These are phyloP conservation scores for Artemisia argyi DNA, from an alignment of 129 eudicot species.

Conservation along the genomic window DNA sequence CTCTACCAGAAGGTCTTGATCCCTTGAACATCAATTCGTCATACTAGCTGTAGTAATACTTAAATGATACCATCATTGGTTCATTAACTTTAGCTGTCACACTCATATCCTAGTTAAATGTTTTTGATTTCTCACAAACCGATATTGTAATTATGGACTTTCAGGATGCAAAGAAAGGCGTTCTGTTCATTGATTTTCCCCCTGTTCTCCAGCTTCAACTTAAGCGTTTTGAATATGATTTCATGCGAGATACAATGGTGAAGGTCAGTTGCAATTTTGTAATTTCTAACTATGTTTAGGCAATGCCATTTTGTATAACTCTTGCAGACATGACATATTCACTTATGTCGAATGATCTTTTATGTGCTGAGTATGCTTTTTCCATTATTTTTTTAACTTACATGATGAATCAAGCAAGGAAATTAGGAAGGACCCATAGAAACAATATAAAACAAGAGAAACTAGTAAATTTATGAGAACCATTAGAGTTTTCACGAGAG, in stretches of 20 bases:
- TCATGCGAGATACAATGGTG: slow-evolving; percentile 93
- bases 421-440: background rate
- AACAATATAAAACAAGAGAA: slow-evolving; percentile 5
- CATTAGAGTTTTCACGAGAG: slow-evolving; percentile 9
- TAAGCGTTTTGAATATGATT: slow-evolving; percentile 96
- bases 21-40: background rate
- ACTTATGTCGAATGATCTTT: background rate
- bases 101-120: background rate
- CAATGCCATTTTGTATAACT: background rate
- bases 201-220: slow-evolving; percentile 98
- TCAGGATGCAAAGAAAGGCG: slow-evolving; percentile 98
- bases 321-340: background rate
- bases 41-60: background rate
- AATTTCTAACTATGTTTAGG: background rate
- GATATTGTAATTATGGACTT: slow-evolving; percentile 23
- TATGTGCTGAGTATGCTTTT: slow-evolving; percentile 13
- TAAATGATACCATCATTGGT: background rate
- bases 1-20: background rate
- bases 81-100: background rate
- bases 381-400: background rate
- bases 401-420: slow-evolving; percentile 3
- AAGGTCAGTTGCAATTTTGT: slow-evolving; percentile 59
- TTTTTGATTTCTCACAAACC: slow-evolving; percentile 14
- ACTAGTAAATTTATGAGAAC: background rate
- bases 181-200: slow-evolving; percentile 89